phyloP scores from a whole-genome alignment of 805 yeast genomes.

The Cyberlindnera amylophila region DNA sequence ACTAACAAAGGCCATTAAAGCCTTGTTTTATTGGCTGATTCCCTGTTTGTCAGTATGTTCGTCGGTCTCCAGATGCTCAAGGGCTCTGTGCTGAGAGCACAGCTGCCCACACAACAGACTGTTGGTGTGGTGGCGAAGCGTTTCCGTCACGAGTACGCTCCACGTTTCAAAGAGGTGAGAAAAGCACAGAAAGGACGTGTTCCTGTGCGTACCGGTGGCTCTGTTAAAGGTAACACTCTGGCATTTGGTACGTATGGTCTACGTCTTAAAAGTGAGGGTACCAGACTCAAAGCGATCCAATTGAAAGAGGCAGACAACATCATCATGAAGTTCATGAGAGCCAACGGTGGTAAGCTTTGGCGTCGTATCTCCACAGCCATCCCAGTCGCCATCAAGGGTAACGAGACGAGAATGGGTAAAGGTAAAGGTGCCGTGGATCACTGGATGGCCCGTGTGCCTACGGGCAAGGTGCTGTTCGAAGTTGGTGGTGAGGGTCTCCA shows the following conservation, averaged over 20 bases:
- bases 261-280: constrained; percentile 84
- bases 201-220: constrained; percentile 91
- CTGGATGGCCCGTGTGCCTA: constrained; percentile 96
- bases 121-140: constrained; percentile 24
- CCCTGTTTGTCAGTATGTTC: no score
- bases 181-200: constrained; percentile 94
- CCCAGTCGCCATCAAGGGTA: constrained; percentile 94
- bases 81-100: constrained; percentile 12
- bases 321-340: constrained; percentile 78
- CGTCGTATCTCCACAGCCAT: constrained; percentile 79
- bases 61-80: constrained; percentile 10
- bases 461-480: constrained; percentile 90
- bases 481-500: constrained; percentile 72
- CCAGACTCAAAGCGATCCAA: constrained; percentile 81
- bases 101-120: constrained; percentile 7
- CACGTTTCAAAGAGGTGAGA: constrained; percentile 32
- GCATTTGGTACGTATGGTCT: constrained; percentile 83
- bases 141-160: constrained; percentile 28
- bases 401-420: constrained; percentile 99
- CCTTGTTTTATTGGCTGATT: no score
- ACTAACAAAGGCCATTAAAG: no score
- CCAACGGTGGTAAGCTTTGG: constrained; percentile 68
- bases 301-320: constrained; percentile 88
- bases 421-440: constrained; percentile 98
- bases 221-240: constrained; percentile 79